These are phyloP conservation scores for Claviceps sorghi DNA, from an alignment of 2,329 filamentous ascomycete genomes.

Conservation along the genomic window DNA sequence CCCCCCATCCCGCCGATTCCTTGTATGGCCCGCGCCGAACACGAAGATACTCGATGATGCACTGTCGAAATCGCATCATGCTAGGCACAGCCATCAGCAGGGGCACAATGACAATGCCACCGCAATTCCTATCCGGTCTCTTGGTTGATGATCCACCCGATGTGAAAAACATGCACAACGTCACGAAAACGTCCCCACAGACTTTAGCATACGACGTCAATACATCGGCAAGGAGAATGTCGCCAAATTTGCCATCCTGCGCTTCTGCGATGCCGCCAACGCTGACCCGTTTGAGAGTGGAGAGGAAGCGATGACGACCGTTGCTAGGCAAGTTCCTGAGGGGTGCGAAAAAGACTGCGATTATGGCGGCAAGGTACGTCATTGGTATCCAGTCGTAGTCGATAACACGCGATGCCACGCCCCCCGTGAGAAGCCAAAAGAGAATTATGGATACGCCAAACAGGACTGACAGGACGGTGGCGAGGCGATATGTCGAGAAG, in stretches of 20 bases:
- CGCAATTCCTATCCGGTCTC: conserved; percentile 67
- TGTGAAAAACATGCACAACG: conserved; percentile 79
- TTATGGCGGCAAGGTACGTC: conserved; percentile 60
- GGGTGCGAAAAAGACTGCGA: conserved; percentile 58
- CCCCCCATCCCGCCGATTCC: conserved; percentile 54
- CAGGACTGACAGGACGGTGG: conserved; percentile 58
- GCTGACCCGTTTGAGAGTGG: conserved; percentile 61
- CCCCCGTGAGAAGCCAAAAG: conserved; percentile 73
- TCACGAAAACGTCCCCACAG: conserved; percentile 76
- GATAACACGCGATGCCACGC: conserved; percentile 53
- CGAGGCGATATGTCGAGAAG: conserved; percentile 73
- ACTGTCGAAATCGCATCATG: conserved; percentile 79
- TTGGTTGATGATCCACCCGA: conserved; percentile 58
- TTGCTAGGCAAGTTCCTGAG: conserved; percentile 51
- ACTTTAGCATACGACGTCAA: conserved; percentile 91
- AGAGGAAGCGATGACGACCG: conserved; percentile 62
- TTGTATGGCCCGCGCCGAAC: conserved; percentile 44
- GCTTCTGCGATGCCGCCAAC: conserved; percentile 77
- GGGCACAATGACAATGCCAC: conserved; percentile 65
- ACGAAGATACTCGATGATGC: conserved; percentile 72
- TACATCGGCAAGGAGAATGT: conserved; percentile 85
- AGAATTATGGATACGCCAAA: conserved; percentile 57
- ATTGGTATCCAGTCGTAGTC: conserved; percentile 78
- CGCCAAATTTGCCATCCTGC: conserved; percentile 84
- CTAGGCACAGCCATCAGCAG: conserved; percentile 73